These are phyloP conservation scores for Scleroderma citrinum DNA, from an alignment of 768 basidiomycete genomes.

Conservation along the genomic window DNA sequence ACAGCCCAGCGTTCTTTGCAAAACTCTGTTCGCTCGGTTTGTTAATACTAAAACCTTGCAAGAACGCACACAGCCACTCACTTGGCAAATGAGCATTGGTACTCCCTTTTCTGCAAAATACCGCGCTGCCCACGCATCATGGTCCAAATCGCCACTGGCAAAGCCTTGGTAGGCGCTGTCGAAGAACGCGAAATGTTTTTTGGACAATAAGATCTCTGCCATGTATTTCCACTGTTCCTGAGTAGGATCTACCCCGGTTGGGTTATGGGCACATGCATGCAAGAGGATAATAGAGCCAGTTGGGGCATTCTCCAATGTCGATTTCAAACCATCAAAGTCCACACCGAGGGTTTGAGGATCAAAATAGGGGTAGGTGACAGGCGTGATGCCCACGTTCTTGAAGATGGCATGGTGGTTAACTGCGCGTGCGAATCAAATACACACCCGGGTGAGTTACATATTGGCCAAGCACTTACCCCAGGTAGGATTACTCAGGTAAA, in stretches of 20 bases:
- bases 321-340: slow-evolving; percentile 66
- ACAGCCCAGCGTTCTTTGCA: slow-evolving; percentile 94
- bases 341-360: slow-evolving; percentile 85
- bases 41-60: slow-evolving; percentile 8
- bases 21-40: slow-evolving; percentile 59
- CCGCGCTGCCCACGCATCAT: slow-evolving; percentile 88
- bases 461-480: slow-evolving; percentile 61
- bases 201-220: slow-evolving; percentile 62
- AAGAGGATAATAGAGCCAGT: slow-evolving; percentile 80
- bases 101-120: slow-evolving; percentile 75
- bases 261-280: slow-evolving; percentile 95
- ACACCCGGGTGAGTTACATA: background rate
- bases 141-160: slow-evolving; percentile 86
- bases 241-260: slow-evolving; percentile 93
- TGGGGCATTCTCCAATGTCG: slow-evolving; percentile 56
- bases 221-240: slow-evolving; percentile 78
- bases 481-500: slow-evolving; percentile 89
- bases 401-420: slow-evolving; percentile 90
- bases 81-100: slow-evolving; percentile 85
- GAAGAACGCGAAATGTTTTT: slow-evolving; percentile 85
- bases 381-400: slow-evolving; percentile 83
- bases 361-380: slow-evolving; percentile 90
- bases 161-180: slow-evolving; percentile 98
- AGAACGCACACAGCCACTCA: slow-evolving; percentile 26
- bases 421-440: slow-evolving; percentile 19